A percentile compares a stretch with the other conserved stretches of the same genome.
phyloP scores from a whole-genome alignment of 345 rosid species.

The Moricandia arvensis region DNA sequence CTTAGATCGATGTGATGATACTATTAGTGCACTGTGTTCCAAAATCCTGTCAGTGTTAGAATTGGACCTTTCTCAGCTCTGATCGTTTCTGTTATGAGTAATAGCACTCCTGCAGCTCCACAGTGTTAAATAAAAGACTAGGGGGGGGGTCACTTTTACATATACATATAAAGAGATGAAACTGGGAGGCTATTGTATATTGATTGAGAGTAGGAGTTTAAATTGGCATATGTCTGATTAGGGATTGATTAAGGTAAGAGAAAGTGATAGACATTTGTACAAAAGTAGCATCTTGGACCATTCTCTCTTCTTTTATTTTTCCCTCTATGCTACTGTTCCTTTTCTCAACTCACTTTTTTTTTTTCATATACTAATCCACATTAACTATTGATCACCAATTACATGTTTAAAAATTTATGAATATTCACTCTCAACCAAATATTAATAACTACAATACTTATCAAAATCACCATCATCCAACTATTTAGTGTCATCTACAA shows the following conservation, averaged over 20 bases:
- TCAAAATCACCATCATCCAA: not conserved
- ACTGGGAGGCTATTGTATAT: constrained; percentile 1
- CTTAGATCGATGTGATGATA: constrained; percentile 26
- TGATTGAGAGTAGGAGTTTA: constrained; percentile 11
- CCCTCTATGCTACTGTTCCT: constrained; percentile 16
- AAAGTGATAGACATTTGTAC: constrained; percentile 8
- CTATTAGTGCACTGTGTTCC: constrained; percentile 13
- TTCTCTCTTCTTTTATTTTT: constrained; percentile 6
- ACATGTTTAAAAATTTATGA: not conserved
- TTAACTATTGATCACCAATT: not conserved
- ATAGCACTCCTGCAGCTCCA: constrained; percentile 28
- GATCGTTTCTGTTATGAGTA: constrained; percentile 16
- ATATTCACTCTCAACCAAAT: not conserved
- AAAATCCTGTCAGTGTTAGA: constrained; percentile 9
- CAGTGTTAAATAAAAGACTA: constrained; percentile 29
- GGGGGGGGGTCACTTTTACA: constrained; percentile 16
- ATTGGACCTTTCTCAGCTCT: constrained; percentile 20
- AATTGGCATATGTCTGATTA: constrained; percentile 15
- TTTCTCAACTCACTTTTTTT: constrained; percentile 15
- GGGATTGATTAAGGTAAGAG: constrained; percentile 37
- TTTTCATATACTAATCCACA: not conserved
- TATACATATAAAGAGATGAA: constrained; percentile 17
- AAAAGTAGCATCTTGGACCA: constrained; percentile 33
- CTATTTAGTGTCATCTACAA: not conserved
- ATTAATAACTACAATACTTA: not conserved